These are phyloP conservation scores for Cornus suecica DNA, from an alignment of 148 eudicot species.

Conservation along the genomic window DNA sequence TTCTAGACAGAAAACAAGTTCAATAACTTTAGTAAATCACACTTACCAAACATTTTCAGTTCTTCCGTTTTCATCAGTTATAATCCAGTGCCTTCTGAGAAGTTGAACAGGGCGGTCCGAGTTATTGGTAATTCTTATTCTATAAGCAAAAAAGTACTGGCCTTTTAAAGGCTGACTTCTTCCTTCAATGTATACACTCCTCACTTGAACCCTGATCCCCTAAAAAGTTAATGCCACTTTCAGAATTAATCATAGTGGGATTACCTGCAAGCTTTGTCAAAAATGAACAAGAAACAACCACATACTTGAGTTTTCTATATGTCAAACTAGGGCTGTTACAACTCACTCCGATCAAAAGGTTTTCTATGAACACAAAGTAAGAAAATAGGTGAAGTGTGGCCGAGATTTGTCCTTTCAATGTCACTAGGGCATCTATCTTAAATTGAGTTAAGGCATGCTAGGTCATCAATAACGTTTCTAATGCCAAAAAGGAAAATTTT, in stretches of 20 bases:
- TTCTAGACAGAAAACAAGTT: not conserved
- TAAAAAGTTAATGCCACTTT: constrained; percentile 18
- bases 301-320: not conserved
- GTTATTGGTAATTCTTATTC: constrained; percentile 92
- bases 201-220: constrained; percentile 95
- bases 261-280: constrained; percentile 1
- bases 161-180: constrained; percentile 87
- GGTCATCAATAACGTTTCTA: too few relatives aligned
- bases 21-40: not conserved
- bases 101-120: constrained; percentile 93
- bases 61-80: constrained; percentile 79
- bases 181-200: constrained; percentile 89
- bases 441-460: too few relatives aligned
- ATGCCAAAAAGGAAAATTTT: too few relatives aligned
- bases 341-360: too few relatives aligned
- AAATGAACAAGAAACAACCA: not conserved
- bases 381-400: too few relatives aligned
- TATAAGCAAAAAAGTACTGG: constrained; percentile 83
- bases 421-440: too few relatives aligned
- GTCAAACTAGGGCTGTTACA: too few relatives aligned
- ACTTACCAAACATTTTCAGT: constrained; percentile 83
- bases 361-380: too few relatives aligned
- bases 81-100: constrained; percentile 97
- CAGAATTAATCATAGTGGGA: not conserved
- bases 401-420: too few relatives aligned